Conservation (phyloP, 164 flowering plant species). For the Chimonanthus salicifolius region DNA sequence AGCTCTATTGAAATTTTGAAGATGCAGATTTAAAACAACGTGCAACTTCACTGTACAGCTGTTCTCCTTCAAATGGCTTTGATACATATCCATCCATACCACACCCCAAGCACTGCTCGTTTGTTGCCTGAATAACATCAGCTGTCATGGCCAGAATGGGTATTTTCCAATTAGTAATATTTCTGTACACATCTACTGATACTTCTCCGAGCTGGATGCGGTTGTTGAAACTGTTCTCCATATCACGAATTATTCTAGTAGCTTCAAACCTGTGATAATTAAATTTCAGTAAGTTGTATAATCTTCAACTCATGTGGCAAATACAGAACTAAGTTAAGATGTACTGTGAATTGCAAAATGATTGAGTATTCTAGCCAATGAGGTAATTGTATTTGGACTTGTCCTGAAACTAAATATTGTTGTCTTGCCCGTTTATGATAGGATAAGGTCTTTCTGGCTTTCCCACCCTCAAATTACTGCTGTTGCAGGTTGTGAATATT, state of each 20-base stretch:
- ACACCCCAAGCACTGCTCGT: conserved; percentile 59
- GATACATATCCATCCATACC: conserved; percentile 99
- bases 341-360: neutral
- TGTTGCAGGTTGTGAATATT: too few relatives aligned
- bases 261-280: conserved; percentile 68
- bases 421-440: too few relatives aligned
- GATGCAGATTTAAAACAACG: conserved; percentile 45
- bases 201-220: conserved; percentile 41
- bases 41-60: conserved; percentile 75
- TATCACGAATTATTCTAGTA: conserved; percentile 63
- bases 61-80: conserved; percentile 91
- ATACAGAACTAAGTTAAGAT: neutral
- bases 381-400: neutral
- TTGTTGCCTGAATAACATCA: conserved; percentile 90
- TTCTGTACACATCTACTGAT: conserved; percentile 31
- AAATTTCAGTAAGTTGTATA: neutral
- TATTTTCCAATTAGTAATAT: conserved; percentile 51
- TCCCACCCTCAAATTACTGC: too few relatives aligned
- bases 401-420: neutral
- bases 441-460: too few relatives aligned
- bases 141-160: conserved; percentile 99
- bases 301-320: neutral
- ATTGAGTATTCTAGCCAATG: neutral
- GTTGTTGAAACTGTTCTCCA: conserved; percentile 44
- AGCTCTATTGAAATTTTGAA: conserved; percentile 20